Evolutionary conservation across 2,329 filamentous ascomycete species (phyloP).

Genomic region (Teratosphaeriaceae sp.): DNA sequence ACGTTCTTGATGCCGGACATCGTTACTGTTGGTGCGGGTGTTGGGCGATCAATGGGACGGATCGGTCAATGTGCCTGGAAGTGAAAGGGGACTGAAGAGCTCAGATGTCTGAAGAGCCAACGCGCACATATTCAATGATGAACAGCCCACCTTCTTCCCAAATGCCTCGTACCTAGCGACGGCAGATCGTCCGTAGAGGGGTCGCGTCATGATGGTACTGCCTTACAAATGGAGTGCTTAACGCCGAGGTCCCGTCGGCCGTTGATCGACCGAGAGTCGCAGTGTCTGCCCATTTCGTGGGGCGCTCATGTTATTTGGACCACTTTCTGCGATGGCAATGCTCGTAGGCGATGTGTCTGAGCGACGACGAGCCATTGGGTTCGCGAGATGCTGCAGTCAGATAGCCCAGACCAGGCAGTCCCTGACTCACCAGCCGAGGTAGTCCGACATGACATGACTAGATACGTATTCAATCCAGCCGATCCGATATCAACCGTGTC

Average conservation of each 20-base stretch:
- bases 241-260: not conserved
- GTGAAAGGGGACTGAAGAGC: not conserved
- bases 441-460: not conserved
- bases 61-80: constrained; percentile 66
- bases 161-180: constrained; percentile 66
- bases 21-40: not conserved
- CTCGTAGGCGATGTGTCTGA: too few species aligned
- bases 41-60: constrained; percentile 68
- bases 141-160: constrained; percentile 66
- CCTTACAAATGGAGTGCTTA: not conserved
- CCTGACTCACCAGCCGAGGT: too few species aligned
- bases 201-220: not conserved
- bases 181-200: not conserved
- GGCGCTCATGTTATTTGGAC: too few species aligned
- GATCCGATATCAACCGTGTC: not conserved
- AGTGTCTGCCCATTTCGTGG: too few species aligned
- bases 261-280: too few species aligned
- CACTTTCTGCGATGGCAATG: too few species aligned
- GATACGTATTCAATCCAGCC: not conserved
- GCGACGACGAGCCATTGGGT: too few species aligned
- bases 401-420: not conserved
- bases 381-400: too few species aligned
- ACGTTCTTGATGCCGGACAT: constrained; percentile 26
- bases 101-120: constrained; percentile 28
- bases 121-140: constrained; percentile 55